Base-by-base conservation (phyloP, 1,139 yeast genomes). In the Lodderomyces pseudojiufengensis region DNA sequence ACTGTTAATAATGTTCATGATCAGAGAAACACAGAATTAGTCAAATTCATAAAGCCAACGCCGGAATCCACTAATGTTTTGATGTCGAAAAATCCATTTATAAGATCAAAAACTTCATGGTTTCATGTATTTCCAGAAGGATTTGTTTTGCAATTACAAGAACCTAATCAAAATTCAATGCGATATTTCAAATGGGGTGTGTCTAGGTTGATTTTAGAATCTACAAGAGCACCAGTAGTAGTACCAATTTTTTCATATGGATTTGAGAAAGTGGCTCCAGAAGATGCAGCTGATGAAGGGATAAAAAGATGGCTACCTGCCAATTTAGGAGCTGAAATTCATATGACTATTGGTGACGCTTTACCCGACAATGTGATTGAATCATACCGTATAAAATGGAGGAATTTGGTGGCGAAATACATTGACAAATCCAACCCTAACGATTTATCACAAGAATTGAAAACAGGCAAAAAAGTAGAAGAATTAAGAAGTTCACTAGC, bases 101-200 rank as follows among this genome's bases (percentile, higher is more conserved):
- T 73, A 24, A 65, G 88, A 41, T 62, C 67, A 10, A 75, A 72
- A 46, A 84, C 92, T 2, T 78, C 86, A 2, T 92, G 98, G 98
- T 78, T 92, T 42, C 97, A 92, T 57, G 80, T 90, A 4, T 92
- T 87, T 58, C 98, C 98, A 0, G 98, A 92, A 57, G 96, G 95
- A 0, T 85, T 83, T 55, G 97, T 92, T 1, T 73, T 92, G 36
- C 98, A 92, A 57, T 65, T 90, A 22, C 73, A 80, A 44, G 80
- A 80, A 29, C 97, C 97, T 2, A 79, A 76, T 55, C 68, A 73
- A 37, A 82, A 85, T 48, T 85, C 96, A 3, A 84, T 92, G 90
- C 69, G 97, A 43, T 92, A 86, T 57, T 92, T 92, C 69, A 84
- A 87, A 54, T 92, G 98, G 98, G 98, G 98, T 0, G 80, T 88